Conservation (phyloP, 1,139 yeast genomes). For the Hansenula lynferdii region DNA sequence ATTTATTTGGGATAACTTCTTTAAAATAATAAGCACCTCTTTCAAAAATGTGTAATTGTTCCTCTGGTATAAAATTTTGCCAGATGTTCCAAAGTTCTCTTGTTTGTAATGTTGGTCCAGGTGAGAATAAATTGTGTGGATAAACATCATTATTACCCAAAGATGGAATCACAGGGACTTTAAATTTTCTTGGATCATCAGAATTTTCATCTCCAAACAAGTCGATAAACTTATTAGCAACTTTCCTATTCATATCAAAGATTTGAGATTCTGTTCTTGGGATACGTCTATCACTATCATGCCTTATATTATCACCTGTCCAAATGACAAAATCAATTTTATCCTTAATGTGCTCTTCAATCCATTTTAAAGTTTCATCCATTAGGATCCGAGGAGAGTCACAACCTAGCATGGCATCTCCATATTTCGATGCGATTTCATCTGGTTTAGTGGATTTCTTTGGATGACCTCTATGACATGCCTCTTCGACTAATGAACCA, state of each 20-base stretch:
- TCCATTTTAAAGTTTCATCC: constrained; percentile 64
- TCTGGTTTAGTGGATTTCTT: constrained; percentile 22
- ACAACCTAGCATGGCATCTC: constrained; percentile 74
- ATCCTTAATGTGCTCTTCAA: constrained; percentile 56
- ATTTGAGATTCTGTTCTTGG: constrained; percentile 74
- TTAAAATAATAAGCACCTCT: constrained; percentile 70
- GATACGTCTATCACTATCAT: constrained; percentile 68
- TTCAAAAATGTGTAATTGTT: constrained; percentile 69
- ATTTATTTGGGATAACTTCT: constrained; percentile 71
- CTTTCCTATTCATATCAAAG: constrained; percentile 59
- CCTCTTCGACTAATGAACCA: constrained; percentile 43
- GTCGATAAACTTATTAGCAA: constrained; percentile 49
- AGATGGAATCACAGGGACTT: constrained; percentile 55
- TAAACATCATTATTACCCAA: constrained; percentile 85
- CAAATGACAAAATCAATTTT: constrained; percentile 81
- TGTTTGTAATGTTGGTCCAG: constrained; percentile 84
- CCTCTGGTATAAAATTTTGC: constrained; percentile 70
- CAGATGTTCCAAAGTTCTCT: constrained; percentile 71
- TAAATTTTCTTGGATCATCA: constrained; percentile 37
- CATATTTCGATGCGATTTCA: constrained; percentile 59
- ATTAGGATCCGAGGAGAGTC: constrained; percentile 59
- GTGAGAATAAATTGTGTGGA: constrained; percentile 79
- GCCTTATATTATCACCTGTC: constrained; percentile 90
- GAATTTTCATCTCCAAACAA: constrained; percentile 40
- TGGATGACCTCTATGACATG: constrained; percentile 54